A percentile compares a stretch with the other conserved stretches of the same genome.
Evolutionary conservation across 257 asterid species (phyloP).

Genomic region (Lithospermum erythrorhizon): DNA sequence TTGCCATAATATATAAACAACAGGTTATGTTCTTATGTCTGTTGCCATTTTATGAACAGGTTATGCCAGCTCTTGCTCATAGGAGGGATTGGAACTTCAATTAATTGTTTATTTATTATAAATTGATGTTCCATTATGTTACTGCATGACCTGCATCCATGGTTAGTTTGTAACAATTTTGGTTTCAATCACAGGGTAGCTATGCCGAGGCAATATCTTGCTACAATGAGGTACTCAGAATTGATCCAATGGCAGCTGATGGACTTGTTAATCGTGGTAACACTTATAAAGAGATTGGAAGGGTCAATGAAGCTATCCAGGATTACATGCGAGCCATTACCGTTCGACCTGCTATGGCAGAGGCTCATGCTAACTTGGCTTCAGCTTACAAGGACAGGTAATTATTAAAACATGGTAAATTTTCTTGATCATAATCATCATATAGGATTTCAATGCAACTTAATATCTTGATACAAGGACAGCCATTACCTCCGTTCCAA

Average conservation of each 20-base stretch:
- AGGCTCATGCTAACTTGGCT: conserved; percentile 99
- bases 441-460: too few relatives aligned
- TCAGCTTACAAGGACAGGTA: conserved; percentile 97
- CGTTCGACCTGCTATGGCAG: conserved; percentile 93
- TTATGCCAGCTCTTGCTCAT: too few relatives aligned
- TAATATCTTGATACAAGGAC: too few relatives aligned
- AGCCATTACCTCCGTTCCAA: too few relatives aligned
- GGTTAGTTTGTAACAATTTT: neutral
- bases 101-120: neutral
- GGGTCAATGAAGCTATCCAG: conserved; percentile 90
- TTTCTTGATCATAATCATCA: too few relatives aligned
- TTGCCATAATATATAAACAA: conserved; percentile 90
- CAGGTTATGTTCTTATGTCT: conserved; percentile 38
- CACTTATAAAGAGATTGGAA: conserved; percentile 90
- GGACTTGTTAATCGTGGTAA: conserved; percentile 99
- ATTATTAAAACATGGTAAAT: neutral
- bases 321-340: conserved; percentile 80
- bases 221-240: conserved; percentile 89
- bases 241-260: conserved; percentile 95
- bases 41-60: neutral
- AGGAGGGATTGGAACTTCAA: neutral
- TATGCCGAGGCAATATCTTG: conserved; percentile 94
- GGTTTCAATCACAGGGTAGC: conserved; percentile 56
- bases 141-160: neutral
- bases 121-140: conserved; percentile 3